A percentile compares a stretch with the other conserved stretches of the same genome.
phyloP scores from a whole-genome alignment of 2,329 filamentous ascomycete species.

The Botrytis deweyae region DNA sequence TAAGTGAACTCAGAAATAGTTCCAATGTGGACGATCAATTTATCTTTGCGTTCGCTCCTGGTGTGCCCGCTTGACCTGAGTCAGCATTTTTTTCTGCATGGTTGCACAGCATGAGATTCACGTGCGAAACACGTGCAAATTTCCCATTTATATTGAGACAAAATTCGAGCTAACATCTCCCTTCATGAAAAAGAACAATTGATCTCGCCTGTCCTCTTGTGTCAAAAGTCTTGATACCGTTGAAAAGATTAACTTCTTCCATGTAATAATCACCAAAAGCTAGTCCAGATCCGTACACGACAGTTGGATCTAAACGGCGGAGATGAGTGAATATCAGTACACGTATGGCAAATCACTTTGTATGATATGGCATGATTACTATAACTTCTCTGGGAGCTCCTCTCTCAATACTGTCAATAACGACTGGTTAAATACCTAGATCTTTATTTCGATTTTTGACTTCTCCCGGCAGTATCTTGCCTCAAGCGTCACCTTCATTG shows the following conservation, averaged over 20 bases:
- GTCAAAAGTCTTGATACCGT: background rate
- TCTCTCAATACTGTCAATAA: background rate
- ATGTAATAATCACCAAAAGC: background rate
- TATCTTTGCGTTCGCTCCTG: background rate
- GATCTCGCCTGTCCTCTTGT: rapidly evolving
- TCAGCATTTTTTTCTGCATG: background rate
- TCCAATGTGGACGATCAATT: background rate
- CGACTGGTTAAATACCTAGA: background rate
- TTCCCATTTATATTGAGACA: background rate
- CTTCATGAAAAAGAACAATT: background rate
- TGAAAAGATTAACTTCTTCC: background rate
- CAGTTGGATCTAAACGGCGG: background rate
- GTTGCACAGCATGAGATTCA: background rate
- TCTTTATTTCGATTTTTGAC: background rate
- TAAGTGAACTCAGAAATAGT: background rate
- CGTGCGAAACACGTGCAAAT: background rate
- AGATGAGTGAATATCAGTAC: background rate
- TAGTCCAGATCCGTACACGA: background rate
- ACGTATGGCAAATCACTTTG: background rate
- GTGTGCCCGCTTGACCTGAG: background rate
- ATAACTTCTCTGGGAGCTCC: background rate
- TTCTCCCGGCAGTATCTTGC: background rate
- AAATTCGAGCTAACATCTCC: background rate
- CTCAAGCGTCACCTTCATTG: background rate
- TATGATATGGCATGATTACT: background rate